These are phyloP conservation scores for Lactifluus hygrophoroides DNA, from an alignment of 768 basidiomycete species.

Conservation along the genomic window DNA sequence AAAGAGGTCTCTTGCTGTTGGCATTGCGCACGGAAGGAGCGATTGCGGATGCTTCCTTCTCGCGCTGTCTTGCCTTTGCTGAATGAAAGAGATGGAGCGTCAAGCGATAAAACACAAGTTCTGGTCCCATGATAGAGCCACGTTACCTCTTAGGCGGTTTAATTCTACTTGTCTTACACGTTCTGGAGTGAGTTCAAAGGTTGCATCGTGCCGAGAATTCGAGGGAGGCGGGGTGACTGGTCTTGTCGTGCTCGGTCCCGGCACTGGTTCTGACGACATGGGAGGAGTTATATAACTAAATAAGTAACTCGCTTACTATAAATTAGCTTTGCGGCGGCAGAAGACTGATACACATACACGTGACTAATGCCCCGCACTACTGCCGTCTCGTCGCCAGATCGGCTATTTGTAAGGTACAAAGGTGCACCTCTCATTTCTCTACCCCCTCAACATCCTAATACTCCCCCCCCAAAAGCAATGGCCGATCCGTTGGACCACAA, in stretches of 20 bases:
- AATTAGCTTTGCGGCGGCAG: too few relatives aligned
- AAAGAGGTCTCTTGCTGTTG: conserved; percentile 71
- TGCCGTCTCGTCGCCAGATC: too few relatives aligned
- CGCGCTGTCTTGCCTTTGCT: conserved; percentile 74
- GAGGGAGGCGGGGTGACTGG: conserved; percentile 36
- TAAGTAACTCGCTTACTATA: too few relatives aligned
- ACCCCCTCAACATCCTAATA: too few relatives aligned
- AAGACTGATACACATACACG: too few relatives aligned
- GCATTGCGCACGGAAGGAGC: conserved; percentile 45
- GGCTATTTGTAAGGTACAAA: too few relatives aligned
- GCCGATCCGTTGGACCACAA: conserved; percentile 8
- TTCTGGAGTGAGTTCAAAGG: conserved; percentile 46
- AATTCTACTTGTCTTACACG: conserved; percentile 66
- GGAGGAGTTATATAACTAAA: too few relatives aligned
- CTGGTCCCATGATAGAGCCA: not conserved
- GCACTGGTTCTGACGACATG: not conserved
- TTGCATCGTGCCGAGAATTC: conserved; percentile 11
- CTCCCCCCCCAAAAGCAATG: too few relatives aligned
- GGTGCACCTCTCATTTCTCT: not conserved
- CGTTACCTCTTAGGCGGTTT: conserved; percentile 65
- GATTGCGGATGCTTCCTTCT: conserved; percentile 47
- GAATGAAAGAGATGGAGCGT: not conserved
- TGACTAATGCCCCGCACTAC: too few relatives aligned
- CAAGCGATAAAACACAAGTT: not conserved
- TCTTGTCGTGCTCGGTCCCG: not conserved